These are phyloP conservation scores for Clonostachys rosea DNA, from an alignment of 2,329 filamentous ascomycete species.

Conservation along the genomic window DNA sequence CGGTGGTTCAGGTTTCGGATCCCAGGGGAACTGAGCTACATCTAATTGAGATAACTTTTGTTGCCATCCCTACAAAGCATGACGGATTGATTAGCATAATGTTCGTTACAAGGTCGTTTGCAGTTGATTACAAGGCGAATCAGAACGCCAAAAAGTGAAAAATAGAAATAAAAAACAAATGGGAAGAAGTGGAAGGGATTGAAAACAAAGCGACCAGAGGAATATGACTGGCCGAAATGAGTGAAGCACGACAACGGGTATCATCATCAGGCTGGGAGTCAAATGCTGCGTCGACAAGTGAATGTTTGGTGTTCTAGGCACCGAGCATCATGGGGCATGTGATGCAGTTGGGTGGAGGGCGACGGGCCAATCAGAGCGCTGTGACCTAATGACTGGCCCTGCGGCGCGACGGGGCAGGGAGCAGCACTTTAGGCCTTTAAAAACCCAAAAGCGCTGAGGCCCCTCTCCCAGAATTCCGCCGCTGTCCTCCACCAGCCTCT, in stretches of 20 bases:
- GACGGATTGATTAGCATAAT: conserved; percentile 11
- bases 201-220: not conserved
- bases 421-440: conserved; percentile 31
- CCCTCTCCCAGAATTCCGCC: conserved; percentile 25
- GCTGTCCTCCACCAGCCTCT: conserved; percentile 16
- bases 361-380: not conserved
- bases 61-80: conserved; percentile 75
- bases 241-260: no score
- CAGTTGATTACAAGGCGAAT: no score
- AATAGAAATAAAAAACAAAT: not conserved
- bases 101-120: not conserved
- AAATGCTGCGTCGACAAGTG: no score
- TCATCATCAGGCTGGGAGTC: no score
- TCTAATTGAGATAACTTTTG: conserved; percentile 79
- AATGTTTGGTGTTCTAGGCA: no score
- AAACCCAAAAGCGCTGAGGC: conserved; percentile 48
- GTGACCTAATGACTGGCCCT: conserved; percentile 2
- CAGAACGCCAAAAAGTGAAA: not conserved
- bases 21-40: conserved; percentile 91
- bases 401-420: not conserved
- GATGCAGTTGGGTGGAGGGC: not conserved
- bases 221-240: not conserved
- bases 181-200: not conserved
- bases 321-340: no score
- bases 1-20: conserved; percentile 70